These are phyloP conservation scores for Neofusicoccum umdonicola DNA, from an alignment of 2,329 filamentous ascomycete species.

Conservation along the genomic window DNA sequence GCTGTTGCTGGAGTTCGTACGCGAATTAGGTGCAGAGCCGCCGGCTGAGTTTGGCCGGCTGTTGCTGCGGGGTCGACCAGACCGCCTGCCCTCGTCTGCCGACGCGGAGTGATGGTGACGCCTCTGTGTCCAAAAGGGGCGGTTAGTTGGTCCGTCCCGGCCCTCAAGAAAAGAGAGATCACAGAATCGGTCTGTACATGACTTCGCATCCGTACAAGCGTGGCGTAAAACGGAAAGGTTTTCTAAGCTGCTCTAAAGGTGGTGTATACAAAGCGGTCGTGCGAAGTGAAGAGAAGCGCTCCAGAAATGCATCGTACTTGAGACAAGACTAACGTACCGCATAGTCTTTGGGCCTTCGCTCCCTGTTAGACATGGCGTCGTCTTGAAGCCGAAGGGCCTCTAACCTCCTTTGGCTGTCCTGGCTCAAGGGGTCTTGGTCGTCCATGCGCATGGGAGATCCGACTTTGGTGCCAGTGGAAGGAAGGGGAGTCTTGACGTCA, in stretches of 20 bases:
- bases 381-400: conserved; percentile 91
- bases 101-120: conserved; percentile 31
- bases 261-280: conserved; percentile 16
- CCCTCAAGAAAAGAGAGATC: conserved; percentile 11
- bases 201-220: conserved; percentile 14
- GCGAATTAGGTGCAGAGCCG: conserved; percentile 10
- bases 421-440: conserved; percentile 75
- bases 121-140: conserved; percentile 30
- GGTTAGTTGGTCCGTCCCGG: conserved; percentile 17
- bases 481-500: conserved; percentile 23
- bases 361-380: conserved; percentile 46
- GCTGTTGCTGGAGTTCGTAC: conserved; percentile 16
- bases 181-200: conserved; percentile 15
- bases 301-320: conserved; percentile 29
- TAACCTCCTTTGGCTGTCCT: conserved; percentile 81
- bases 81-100: conserved; percentile 35
- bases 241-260: conserved; percentile 19
- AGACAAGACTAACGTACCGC: conserved; percentile 43
- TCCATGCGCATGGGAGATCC: conserved; percentile 54
- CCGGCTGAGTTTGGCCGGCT: conserved; percentile 37
- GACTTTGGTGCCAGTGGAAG: conserved; percentile 31
- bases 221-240: conserved; percentile 20
- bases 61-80: conserved; percentile 39
- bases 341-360: conserved; percentile 40
- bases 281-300: conserved; percentile 21